These are phyloP conservation scores for Diplodia mutila DNA, from an alignment of 2,329 filamentous ascomycete genomes.

Conservation along the genomic window DNA sequence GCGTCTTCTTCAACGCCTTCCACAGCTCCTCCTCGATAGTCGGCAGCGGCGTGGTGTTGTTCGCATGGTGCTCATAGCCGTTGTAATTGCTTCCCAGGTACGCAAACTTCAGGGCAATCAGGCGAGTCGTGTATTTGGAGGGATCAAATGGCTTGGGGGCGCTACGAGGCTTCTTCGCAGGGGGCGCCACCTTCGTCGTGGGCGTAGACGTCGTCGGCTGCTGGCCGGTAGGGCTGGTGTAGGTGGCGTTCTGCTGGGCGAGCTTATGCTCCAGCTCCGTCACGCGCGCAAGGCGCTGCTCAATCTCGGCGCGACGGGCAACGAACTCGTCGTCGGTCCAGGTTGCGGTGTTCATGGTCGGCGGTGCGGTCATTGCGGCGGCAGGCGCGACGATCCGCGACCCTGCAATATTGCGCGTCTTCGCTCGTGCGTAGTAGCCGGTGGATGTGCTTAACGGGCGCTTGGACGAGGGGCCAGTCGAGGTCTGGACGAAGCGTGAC, in stretches of 20 bases:
- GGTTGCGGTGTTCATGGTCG: conserved; percentile 15
- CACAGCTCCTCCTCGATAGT: conserved; percentile 93
- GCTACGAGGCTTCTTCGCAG: conserved; percentile 35
- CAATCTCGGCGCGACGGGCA: conserved; percentile 31
- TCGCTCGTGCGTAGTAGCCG: background rate
- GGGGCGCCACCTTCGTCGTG: background rate
- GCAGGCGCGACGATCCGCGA: conserved; percentile 14
- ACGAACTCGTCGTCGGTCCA: conserved; percentile 26
- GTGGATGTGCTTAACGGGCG: conserved; percentile 17
- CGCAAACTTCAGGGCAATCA: conserved; percentile 89
- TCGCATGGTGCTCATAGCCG: conserved; percentile 84
- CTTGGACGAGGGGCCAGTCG: background rate
- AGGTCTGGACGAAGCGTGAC: conserved; percentile 14
- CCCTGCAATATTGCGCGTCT: conserved; percentile 10
- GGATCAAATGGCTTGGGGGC: conserved; percentile 68
- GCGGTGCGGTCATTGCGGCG: conserved; percentile 6
- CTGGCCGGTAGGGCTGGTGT: conserved; percentile 25
- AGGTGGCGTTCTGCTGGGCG: conserved; percentile 52
- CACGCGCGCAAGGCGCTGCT: conserved; percentile 70
- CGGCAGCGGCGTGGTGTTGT: conserved; percentile 68
- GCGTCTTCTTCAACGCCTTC: conserved; percentile 82
- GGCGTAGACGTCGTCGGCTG: conserved; percentile 11
- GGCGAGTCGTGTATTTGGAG: conserved; percentile 77
- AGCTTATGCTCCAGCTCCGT: conserved; percentile 69
- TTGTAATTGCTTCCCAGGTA: conserved; percentile 92